Evolutionary conservation across 192 early-diverging fungal species (phyloP), one percentile per base, ranked within the genome.

Genomic region (Coemansia sp.): DNA sequence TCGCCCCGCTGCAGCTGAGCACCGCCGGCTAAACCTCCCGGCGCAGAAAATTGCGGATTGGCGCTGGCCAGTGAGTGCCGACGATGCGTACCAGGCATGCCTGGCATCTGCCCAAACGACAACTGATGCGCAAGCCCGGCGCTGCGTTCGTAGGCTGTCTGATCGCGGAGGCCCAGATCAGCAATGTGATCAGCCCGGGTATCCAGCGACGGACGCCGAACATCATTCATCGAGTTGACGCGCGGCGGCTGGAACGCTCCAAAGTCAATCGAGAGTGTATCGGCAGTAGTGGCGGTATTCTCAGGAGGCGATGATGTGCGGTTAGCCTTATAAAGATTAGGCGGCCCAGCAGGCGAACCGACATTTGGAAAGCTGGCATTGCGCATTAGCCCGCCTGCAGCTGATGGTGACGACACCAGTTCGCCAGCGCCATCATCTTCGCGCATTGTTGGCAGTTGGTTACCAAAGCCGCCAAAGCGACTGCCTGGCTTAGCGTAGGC

Each of bases 391-490:
- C 61, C 40, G 15, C 62, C 70, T 40, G 61, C 50, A 5, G 53
- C 48, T 5, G 66, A 31, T 6, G 55, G 28, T 2, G 65, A 54
- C 7, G 64, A 46, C 5, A 24, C 37, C 10, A 57, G 37, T 20
- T 56, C 65, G 6, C 61, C 28, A 2, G 64, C 37, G 18, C 47
- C 56, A 24, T 70, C 68, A 25, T 79, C 76, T 55, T 79, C 76
- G 49, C 71, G 67, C 76, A 79, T 79, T 1, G 71, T 73, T 15
- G 76, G 67, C 18, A 79, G 64, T 28, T 79, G 71, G 18, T 56
- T 44, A 15, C 63, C 63, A 69, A 78, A 64, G 21, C 49, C 59
- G 25, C 63, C 75, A 18, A 65, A 68, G 14, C 74, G 64, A 7
- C 10, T 38, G 0, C 20, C 24, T 38, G 36, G 18, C 37, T 23